Evolutionary conservation across 208 protist genomes (phyloP), one percentile per base, ranked within the genome.

Genomic region (Trypanosoma caninum): DNA sequence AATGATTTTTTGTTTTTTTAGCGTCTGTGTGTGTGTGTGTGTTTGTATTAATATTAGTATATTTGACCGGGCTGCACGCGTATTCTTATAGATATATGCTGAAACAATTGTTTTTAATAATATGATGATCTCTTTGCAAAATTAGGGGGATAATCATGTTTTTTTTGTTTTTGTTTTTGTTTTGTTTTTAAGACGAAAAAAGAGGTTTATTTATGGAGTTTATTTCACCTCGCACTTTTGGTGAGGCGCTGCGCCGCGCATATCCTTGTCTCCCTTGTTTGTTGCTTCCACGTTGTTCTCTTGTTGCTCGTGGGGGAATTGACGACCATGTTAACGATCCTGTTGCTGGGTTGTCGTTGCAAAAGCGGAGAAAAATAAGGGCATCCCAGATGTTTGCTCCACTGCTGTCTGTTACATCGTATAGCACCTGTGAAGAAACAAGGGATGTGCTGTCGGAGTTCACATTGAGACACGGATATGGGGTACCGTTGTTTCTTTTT

Each of bases 141-240:
- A 54, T 63, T 44, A 31, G 27, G 14, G 11, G 35, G 18, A 54
- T 42, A 25, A 10, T 22, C 31, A 18, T 60, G 6, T 50, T 41
- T 62, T 62, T 52, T 18, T 45, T 54, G 3, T 18, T 45, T 44
- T 47, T 22, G 18, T 54, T 34, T 35, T 7, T 8, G n/a, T 23
- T 28, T 20, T 18, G 2, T 33, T 48, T 25, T 40, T 20, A 56
- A n/a, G 7, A 20, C 8, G 11, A 10, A 16, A n/a, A 4, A 9
- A n/a, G 11, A 8, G 13, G 11, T 27, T n/a, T 52, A 11, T 52
- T 10, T 8, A 63, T 63, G 57, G 30, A 42, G 11, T 44, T 16
- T 25, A 30, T 59, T 30, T 67, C 61, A 11, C 22, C 31, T 42
- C 37, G 33, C 2, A 67, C 41, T 59, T 41, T 67, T 11, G 33